Conservation (phyloP, 2,329 filamentous ascomycete species). For the Aspergillus fijiensis region DNA sequence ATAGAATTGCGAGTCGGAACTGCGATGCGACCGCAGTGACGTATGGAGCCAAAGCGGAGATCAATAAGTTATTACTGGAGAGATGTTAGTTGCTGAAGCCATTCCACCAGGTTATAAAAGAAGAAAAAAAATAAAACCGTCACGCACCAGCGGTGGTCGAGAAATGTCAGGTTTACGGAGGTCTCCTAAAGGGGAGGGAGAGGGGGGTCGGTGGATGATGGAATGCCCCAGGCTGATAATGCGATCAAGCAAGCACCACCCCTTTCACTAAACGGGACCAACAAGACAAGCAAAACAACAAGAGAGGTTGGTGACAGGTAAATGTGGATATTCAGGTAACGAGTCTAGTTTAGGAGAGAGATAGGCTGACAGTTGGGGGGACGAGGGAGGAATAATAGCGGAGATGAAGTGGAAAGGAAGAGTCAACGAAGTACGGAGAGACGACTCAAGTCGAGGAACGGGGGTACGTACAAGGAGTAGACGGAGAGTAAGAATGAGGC, state of each 20-base stretch:
- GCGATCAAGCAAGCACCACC: not conserved
- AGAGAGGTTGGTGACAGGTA: not conserved
- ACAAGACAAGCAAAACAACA: not conserved
- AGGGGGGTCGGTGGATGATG: not conserved
- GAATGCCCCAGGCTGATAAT: slow-evolving; percentile 5
- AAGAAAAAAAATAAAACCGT: not conserved
- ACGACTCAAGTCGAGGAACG: too few relatives aligned
- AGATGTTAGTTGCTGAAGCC: not conserved
- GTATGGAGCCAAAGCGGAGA: not conserved
- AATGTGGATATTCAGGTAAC: not conserved
- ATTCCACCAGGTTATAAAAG: not conserved
- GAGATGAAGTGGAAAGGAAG: slow-evolving; percentile 2
- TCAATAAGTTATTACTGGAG: not conserved
- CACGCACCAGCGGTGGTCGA: not conserved
- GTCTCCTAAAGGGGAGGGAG: not conserved
- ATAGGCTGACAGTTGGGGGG: not conserved
- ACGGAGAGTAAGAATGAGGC: slow-evolving; percentile 5
- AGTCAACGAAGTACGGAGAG: too few relatives aligned
- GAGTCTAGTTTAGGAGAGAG: not conserved
- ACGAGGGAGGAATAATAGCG: slow-evolving; percentile 1
- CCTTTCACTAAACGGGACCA: not conserved
- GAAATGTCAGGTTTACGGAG: not conserved
- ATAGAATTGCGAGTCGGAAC: not conserved
- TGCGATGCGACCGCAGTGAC: not conserved
- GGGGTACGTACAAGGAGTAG: not conserved